Evolutionary conservation across 2,329 filamentous ascomycete species (phyloP), one percentile per base, ranked within the genome.

Genomic region (Diaporthe capsici): DNA sequence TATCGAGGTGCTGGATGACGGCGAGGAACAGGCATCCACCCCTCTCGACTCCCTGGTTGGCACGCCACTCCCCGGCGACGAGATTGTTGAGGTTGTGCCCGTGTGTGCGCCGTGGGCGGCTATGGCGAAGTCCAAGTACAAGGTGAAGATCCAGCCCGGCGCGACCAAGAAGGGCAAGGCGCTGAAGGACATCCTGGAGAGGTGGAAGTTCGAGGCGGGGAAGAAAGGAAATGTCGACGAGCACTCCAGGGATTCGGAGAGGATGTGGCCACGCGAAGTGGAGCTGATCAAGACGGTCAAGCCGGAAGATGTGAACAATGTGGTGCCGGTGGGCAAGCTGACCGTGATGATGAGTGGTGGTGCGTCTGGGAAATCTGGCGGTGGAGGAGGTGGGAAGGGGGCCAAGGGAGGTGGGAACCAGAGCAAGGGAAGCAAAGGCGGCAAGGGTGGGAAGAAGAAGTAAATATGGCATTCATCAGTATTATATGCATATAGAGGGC

Each of bases 101-200:
- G 85, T 93, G 3, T 93, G 92, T 80, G 92, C 90, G 6, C 92
- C 92, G 2, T 94, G 92, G 88, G 86, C 84, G 34, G 92, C 92
- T 2, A 84, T 94, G 78, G 88, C 85, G 3, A 91, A 90, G 74
- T 94, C 94, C 85, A 98, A 98, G 85, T 98, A 98, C 87, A 97
- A 97, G 84, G 94, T 93, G 72, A 99, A 99, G 87, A 84, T 99
- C 80, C 97, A 98, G 84, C 97, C 97, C 0, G 97, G 97, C 0
- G 85, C 92, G 0, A 90, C 93, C 78, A 99, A 98, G 88, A 98
- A 98, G 86, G 96, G 97, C 13, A 98, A 98, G 83, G 96, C 95
- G 0, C 92, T 98, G 65, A 95, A 94, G 82, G 96, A 98, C 84
- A 93, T 98, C 44, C 84, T 98, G n/a, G 92, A 93, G 67, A 90